Evolutionary conservation across 495 filamentous ascomycete genomes (phyloP).

Genomic region (Cercophora sp.): DNA sequence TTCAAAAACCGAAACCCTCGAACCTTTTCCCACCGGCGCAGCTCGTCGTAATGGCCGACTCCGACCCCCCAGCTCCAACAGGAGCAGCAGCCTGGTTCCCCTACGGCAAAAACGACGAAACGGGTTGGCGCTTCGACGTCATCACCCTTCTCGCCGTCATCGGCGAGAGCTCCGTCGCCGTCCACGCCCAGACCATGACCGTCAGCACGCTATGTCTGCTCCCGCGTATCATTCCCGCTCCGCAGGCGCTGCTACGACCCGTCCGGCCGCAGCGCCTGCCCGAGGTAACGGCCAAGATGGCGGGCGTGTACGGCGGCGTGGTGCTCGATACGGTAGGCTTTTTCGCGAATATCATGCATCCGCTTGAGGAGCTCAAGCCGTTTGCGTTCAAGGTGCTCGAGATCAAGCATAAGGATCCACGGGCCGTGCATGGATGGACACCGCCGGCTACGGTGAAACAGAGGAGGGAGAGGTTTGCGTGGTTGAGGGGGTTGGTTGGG

Average conservation of each 20-base stretch:
- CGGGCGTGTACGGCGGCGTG: conserved; percentile 55
- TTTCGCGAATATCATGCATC: conserved; percentile 59
- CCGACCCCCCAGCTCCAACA: conserved; percentile 7
- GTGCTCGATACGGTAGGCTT: conserved; percentile 53
- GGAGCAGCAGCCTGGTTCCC: conserved; percentile 46
- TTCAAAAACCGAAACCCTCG: too few relatives aligned
- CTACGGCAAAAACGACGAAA: conserved; percentile 26
- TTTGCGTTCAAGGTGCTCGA: conserved; percentile 45
- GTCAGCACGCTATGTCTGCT: conserved; percentile 52
- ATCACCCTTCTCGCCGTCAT: conserved; percentile 62
- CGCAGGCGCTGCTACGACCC: conserved; percentile 58
- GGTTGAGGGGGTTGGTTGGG: not conserved
- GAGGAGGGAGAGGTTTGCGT: not conserved
- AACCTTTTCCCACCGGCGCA: too few relatives aligned
- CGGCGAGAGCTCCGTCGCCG: conserved; percentile 55
- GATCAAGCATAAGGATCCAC: conserved; percentile 35
- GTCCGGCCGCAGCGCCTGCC: conserved; percentile 54
- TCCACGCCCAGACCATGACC: conserved; percentile 55
- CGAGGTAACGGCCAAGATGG: conserved; percentile 48
- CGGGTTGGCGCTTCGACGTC: conserved; percentile 56
- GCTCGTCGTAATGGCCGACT: conserved; percentile 26
- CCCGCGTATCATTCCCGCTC: conserved; percentile 64
- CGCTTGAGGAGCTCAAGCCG: conserved; percentile 44
- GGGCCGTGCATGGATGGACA: not conserved
- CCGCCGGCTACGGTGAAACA: not conserved